Conservation (phyloP, 2,329 filamentous ascomycete species). For the Phialophora tarda region DNA sequence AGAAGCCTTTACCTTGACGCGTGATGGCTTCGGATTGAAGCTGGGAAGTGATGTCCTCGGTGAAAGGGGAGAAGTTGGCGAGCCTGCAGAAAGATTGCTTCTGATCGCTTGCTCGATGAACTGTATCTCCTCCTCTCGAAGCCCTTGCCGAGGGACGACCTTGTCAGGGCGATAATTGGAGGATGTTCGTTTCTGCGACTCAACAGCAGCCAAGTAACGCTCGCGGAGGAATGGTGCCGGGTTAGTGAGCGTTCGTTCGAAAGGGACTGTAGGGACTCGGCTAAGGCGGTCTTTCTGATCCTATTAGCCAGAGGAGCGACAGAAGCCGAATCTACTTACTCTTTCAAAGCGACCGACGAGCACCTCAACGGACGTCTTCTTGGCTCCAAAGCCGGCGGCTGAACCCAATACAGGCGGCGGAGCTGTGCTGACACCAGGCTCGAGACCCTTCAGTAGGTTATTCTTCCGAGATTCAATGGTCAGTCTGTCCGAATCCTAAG, state of each 20-base stretch:
- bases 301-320: slow-evolving; percentile 1
- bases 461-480: slow-evolving; percentile 5
- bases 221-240: slow-evolving; percentile 28
- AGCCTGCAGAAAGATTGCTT: slow-evolving; percentile 20
- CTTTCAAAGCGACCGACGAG: slow-evolving; percentile 33
- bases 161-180: slow-evolving; percentile 22
- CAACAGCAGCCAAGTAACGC: slow-evolving; percentile 26
- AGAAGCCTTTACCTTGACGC: slow-evolving; percentile 27
- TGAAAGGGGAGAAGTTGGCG: slow-evolving; percentile 1
- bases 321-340: slow-evolving; percentile 19
- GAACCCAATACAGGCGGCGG: neutral
- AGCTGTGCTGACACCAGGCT: slow-evolving; percentile 1
- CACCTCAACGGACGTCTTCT: slow-evolving; percentile 27
- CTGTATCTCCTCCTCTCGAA: slow-evolving; percentile 15
- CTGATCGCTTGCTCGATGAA: slow-evolving; percentile 20
- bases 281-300: slow-evolving; percentile 28
- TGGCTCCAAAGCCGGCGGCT: neutral
- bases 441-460: neutral
- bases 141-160: neutral
- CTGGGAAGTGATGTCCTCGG: neutral
- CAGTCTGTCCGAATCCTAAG: slow-evolving; percentile 20
- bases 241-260: slow-evolving; percentile 22
- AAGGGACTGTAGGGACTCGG: slow-evolving; percentile 18
- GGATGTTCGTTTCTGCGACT: slow-evolving; percentile 22
- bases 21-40: slow-evolving; percentile 9